phyloP scores from a whole-genome alignment of 1,139 yeast genomes.

The Lodderomyces oxycetoniae region DNA sequence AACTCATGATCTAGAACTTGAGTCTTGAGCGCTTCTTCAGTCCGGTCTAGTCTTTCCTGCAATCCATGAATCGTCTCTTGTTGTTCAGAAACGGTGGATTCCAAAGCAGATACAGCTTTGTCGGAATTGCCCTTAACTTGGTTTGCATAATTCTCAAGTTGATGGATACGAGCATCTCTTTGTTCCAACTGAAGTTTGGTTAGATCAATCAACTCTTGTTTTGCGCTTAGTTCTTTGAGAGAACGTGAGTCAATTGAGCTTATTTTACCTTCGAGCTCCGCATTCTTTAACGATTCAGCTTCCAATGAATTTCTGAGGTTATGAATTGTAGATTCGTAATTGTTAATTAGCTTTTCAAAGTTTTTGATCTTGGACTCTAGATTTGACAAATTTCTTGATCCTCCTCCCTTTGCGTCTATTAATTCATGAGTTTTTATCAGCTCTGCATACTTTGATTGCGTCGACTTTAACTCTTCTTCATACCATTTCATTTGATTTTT shows the following conservation, averaged over 20 bases:
- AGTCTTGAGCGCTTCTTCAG: conserved; percentile 34
- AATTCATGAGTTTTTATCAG: conserved; percentile 33
- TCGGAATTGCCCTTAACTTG: conserved; percentile 39
- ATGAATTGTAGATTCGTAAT: conserved; percentile 16
- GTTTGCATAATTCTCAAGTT: conserved; percentile 43
- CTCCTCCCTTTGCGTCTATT: conserved; percentile 22
- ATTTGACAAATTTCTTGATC: conserved; percentile 10
- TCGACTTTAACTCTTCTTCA: conserved; percentile 40
- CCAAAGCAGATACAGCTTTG: conserved; percentile 21
- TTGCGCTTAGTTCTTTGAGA: conserved; percentile 57
- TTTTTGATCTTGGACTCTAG: conserved; percentile 24
- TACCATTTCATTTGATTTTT: conserved; percentile 44
- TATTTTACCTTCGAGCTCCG: conserved; percentile 29
- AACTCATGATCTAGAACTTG: neutral
- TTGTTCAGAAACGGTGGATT: conserved; percentile 22
- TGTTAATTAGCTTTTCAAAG: conserved; percentile 20
- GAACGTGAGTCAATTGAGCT: conserved; percentile 38
- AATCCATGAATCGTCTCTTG: conserved; percentile 31
- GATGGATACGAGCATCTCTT: conserved; percentile 40
- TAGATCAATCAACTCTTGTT: conserved; percentile 58
- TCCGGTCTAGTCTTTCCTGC: conserved; percentile 34
- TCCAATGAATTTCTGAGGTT: conserved; percentile 32
- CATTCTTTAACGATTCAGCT: conserved; percentile 38
- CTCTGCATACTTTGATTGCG: conserved; percentile 37
- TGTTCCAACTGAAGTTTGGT: conserved; percentile 51